Evolutionary conservation across 306 rosid species (phyloP).

Genomic region (Prosopis cineraria): DNA sequence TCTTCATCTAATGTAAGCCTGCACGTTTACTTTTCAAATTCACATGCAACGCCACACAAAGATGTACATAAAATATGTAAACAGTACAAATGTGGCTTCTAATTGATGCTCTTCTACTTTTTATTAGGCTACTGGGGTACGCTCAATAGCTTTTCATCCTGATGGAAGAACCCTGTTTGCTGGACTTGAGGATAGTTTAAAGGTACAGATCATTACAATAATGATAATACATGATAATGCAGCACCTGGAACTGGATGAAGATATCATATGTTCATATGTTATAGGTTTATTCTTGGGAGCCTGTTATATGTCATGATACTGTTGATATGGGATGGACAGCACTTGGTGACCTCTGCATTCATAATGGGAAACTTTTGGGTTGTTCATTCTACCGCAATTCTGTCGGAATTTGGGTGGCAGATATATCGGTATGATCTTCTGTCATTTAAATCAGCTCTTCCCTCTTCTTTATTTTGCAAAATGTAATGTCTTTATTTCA

Average conservation of each 20-base stretch:
- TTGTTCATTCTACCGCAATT: constrained; percentile 69
- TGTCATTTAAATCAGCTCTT: not conserved
- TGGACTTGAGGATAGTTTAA: constrained; percentile 72
- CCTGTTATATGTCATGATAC: constrained; percentile 72
- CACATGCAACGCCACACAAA: not conserved
- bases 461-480: not conserved
- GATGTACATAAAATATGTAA: not conserved
- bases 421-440: constrained; percentile 59
- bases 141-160: constrained; percentile 73
- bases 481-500: not conserved
- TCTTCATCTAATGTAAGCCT: constrained; percentile 21
- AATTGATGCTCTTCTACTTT: constrained; percentile 1
- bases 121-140: constrained; percentile 67
- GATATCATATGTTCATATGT: constrained; percentile 18
- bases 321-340: constrained; percentile 74
- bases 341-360: constrained; percentile 73
- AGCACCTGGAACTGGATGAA: not conserved
- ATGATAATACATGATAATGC: not conserved
- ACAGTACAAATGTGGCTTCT: not conserved
- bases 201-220: constrained; percentile 48
- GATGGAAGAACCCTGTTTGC: constrained; percentile 78
- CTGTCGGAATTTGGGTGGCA: constrained; percentile 78
- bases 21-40: constrained; percentile 19
- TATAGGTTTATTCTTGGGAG: constrained; percentile 84
- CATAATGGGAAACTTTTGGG: constrained; percentile 76